Base-by-base conservation (phyloP, 805 yeast genomes). In the Zygotorulaspora danielsina region DNA sequence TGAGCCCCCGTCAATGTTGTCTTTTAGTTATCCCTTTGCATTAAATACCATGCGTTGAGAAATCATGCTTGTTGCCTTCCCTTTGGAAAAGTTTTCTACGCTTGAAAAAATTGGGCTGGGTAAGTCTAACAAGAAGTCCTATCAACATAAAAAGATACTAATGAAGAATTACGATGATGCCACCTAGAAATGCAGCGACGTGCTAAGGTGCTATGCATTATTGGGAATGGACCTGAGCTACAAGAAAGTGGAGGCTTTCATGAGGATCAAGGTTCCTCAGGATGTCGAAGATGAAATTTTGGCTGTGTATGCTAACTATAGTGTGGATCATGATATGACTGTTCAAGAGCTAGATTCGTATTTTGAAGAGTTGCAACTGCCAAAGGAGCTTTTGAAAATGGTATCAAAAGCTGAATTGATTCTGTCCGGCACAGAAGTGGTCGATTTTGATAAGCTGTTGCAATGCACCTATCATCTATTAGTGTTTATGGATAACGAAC, bases 371-470 rank as follows among this genome's bases (percentile, higher is more conserved):
- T 21, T 69, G 45, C 51, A 50, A 39, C 59, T 59, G 44, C 71
- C 61, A 19, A 42, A 19, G 28, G 54, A 50, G n/a, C 63, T 58
- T 34, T 54, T 38, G 9, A 44, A 45, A 38, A 59, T 61, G 29
- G 48, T 69, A 9, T 46, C 56, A 3, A 34, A 39, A 1, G 50
- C 51, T 0, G 61, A 65, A 8, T 44, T 71, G 17, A 46, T 59
- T 1, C 46, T 72, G 8, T 70, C 64, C 12, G 72, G 68, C 0
- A 68, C 75, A 0, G 50, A 66, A 24, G 54, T 75, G 3, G 64
- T 75, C 9, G 79, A 73, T 49, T 72, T 74, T 44, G 77, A 72
- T 32, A 67, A 65, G 40, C 55, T 71, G 27, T 38, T 74, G 22
- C 54, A 57, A 27, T 55, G 54, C 33, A 71, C 74, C 2, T 70